phyloP scores from a whole-genome alignment of 306 rosid genomes.

The Dryas alaskensis region DNA sequence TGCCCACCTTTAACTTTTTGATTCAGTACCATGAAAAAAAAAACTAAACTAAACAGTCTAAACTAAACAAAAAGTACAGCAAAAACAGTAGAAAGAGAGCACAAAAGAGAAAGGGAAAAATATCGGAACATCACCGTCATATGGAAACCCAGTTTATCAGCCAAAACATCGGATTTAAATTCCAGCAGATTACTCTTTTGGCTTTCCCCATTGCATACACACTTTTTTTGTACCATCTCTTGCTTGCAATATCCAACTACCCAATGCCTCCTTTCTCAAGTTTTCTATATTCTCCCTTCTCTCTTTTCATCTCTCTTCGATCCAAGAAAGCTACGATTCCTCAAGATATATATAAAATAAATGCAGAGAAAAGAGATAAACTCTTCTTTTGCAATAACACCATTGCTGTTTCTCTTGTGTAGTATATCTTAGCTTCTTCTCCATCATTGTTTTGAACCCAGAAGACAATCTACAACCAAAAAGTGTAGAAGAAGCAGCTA shows the following conservation, averaged over 20 bases:
- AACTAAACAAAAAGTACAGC: not conserved
- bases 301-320: conserved; percentile 45
- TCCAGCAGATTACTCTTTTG: conserved; percentile 44
- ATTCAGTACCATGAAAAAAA: conserved; percentile 52
- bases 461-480: conserved; percentile 25
- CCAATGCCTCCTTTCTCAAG: conserved; percentile 89
- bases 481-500: conserved; percentile 27
- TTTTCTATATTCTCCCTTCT: conserved; percentile 85
- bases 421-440: conserved; percentile 56
- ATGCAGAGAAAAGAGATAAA: conserved; percentile 33
- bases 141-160: not conserved
- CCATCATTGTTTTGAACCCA: conserved; percentile 37
- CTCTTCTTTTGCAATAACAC: conserved; percentile 42
- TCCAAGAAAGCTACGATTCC: conserved; percentile 93
- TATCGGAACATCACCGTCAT: conserved; percentile 6
- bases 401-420: conserved; percentile 43
- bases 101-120: conserved; percentile 31
- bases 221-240: conserved; percentile 58
- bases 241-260: conserved; percentile 80
- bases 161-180: conserved; percentile 44
- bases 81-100: conserved; percentile 51
- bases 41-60: not conserved
- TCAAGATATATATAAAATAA: conserved; percentile 39
- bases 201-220: conserved; percentile 43
- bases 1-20: conserved; percentile 50